Evolutionary conservation across 495 filamentous ascomycete genomes (phyloP).

Genomic region (Penicillium angulare): DNA sequence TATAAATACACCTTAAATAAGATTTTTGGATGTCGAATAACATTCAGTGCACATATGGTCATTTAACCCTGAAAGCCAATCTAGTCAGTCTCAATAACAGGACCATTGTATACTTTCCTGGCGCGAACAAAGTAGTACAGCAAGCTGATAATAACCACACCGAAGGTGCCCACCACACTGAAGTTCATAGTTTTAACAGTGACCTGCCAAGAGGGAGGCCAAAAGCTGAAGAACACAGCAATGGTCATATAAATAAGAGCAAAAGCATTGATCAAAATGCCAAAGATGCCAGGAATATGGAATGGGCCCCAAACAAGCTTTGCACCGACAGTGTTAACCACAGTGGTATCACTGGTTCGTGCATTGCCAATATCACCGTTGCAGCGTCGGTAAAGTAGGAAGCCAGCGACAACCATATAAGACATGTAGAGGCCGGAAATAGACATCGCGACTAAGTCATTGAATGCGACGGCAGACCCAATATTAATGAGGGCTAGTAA

Average conservation of each 20-base stretch:
- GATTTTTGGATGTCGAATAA: no score
- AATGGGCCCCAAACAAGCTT: conserved; percentile 50
- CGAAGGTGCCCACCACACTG: conserved; percentile 37
- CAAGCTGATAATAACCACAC: conserved; percentile 28
- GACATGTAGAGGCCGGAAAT: conserved; percentile 39
- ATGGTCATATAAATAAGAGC: conserved; percentile 34
- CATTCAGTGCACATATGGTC: no score
- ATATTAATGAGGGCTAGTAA: conserved; percentile 42
- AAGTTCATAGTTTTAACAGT: conserved; percentile 47
- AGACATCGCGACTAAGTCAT: conserved; percentile 41
- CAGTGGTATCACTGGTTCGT: conserved; percentile 13
- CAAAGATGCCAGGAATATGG: conserved; percentile 42
- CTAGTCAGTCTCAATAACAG: conserved; percentile 27
- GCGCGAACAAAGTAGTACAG: conserved; percentile 35
- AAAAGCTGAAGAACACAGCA: conserved; percentile 44
- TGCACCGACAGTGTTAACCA: conserved; percentile 21
- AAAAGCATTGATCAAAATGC: conserved; percentile 43
- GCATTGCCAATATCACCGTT: conserved; percentile 17
- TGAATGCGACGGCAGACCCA: conserved; percentile 40
- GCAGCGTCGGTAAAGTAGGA: conserved; percentile 44
- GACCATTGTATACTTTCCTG: conserved; percentile 24
- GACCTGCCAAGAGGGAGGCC: conserved; percentile 34
- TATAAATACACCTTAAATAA: no score
- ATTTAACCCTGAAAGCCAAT: no score
- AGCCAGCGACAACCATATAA: conserved; percentile 25